Percentiles rank a stretch among this genome's conserved stretches.
phyloP scores from a whole-genome alignment of 139 green algal species.

The Chlamydomonas sp. region DNA sequence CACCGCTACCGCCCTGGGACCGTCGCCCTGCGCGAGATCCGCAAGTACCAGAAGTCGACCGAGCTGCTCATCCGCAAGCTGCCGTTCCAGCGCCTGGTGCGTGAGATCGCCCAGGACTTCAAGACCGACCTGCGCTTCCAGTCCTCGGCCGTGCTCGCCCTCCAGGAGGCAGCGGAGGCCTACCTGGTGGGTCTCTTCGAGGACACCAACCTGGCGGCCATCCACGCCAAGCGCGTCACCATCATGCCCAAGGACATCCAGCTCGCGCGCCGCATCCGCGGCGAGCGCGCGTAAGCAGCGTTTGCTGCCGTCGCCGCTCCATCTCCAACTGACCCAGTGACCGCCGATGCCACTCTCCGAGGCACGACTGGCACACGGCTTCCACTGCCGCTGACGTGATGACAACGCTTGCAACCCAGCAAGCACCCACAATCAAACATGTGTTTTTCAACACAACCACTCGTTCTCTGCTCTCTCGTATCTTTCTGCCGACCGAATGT shows the following conservation, averaged over 20 bases:
- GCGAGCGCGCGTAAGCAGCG: too few species aligned
- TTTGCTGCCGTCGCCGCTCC: too few species aligned
- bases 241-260: constrained; percentile 59
- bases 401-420: too few species aligned
- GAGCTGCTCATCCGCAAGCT: constrained; percentile 95
- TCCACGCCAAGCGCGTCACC: constrained; percentile 87
- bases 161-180: constrained; percentile 94
- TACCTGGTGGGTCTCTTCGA: constrained; percentile 97
- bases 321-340: too few species aligned
- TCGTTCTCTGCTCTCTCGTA: too few species aligned
- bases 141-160: constrained; percentile 80
- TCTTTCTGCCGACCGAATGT: too few species aligned
- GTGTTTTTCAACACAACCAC: too few species aligned
- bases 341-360: too few species aligned
- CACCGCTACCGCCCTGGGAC: constrained; percentile 84
- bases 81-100: constrained; percentile 92
- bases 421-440: too few species aligned
- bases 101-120: constrained; percentile 99
- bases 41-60: constrained; percentile 92
- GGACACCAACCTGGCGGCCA: constrained; percentile 94
- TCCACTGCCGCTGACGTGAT: too few species aligned
- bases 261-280: constrained; percentile 44
- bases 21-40: constrained; percentile 86
- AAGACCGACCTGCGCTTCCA: constrained; percentile 99
- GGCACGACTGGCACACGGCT: too few species aligned